phyloP scores from a whole-genome alignment of 805 yeast species.

The Candida bentonensis region DNA sequence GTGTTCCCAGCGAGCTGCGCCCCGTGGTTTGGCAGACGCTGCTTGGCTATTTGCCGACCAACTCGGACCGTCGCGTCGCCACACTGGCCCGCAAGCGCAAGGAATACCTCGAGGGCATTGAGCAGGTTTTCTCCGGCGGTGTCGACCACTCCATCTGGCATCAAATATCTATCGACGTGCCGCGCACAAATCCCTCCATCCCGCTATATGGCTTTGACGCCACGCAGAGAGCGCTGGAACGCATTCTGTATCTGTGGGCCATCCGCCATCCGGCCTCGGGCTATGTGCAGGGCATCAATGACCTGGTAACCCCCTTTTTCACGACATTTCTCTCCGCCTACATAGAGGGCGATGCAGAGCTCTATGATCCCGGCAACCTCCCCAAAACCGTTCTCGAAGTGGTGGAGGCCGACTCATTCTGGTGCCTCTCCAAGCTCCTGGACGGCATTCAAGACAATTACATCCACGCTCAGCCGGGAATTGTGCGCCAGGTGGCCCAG shows the following conservation, averaged over 20 bases:
- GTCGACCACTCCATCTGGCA: constrained; percentile 80
- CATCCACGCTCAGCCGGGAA: constrained; percentile 97
- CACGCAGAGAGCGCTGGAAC: constrained; percentile 69
- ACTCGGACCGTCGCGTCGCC: constrained; percentile 55
- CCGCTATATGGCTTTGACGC: constrained; percentile 52
- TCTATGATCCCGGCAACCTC: constrained; percentile 46
- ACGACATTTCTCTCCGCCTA: constrained; percentile 72
- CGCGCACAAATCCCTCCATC: constrained; percentile 81
- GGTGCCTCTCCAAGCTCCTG: constrained; percentile 84
- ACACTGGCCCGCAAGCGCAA: constrained; percentile 68
- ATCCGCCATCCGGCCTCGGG: constrained; percentile 96
- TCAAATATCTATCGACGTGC: constrained; percentile 89
- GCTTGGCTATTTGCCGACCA: constrained; percentile 82
- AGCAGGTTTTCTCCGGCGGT: constrained; percentile 45
- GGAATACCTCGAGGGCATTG: constrained; percentile 68
- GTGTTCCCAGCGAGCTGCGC: constrained; percentile 70
- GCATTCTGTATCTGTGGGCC: constrained; percentile 84
- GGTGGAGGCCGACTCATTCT: constrained; percentile 90
- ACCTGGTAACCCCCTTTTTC: constrained; percentile 81
- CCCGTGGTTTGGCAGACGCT: constrained; percentile 82
- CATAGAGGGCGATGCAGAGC: constrained; percentile 33
- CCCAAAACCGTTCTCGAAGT: constrained; percentile 46
- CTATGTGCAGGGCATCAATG: constrained; percentile 95
- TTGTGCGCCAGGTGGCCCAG: constrained; percentile 70
- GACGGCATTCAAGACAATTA: constrained; percentile 96